Conservation (phyloP, 306 rosid species). For the Oemleria cerasiformis region DNA sequence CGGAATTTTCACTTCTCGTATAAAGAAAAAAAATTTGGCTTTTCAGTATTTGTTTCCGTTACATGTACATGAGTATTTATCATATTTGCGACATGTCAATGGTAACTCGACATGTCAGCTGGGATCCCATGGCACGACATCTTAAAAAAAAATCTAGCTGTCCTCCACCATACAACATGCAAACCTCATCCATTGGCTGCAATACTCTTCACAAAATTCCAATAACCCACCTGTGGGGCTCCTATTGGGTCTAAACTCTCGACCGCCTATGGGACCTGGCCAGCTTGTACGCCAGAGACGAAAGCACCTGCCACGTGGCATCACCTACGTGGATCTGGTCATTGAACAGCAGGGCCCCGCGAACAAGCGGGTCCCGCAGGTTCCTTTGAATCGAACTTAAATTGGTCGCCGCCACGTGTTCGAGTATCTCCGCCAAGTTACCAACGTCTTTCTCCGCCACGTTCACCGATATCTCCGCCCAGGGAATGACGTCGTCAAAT, state of each 20-base stretch:
- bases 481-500: conserved; percentile 49
- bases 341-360: conserved; percentile 60
- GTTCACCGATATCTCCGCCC: conserved; percentile 76
- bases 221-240: conserved; percentile 24
- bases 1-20: not conserved
- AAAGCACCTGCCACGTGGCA: conserved; percentile 86
- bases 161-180: conserved; percentile 25
- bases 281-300: conserved; percentile 41
- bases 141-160: conserved; percentile 41
- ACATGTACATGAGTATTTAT: not conserved
- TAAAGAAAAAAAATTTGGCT: too few relatives aligned
- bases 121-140: conserved; percentile 21
- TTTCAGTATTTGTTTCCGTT: not conserved
- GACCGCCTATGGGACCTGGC: conserved; percentile 47
- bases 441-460: conserved; percentile 82
- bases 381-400: conserved; percentile 57
- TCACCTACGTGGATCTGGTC: conserved; percentile 57
- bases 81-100: conserved; percentile 12
- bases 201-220: not conserved
- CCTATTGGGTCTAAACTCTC: conserved; percentile 43
- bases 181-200: conserved; percentile 4
- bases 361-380: conserved; percentile 55
- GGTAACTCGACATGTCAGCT: conserved; percentile 10
- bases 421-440: conserved; percentile 50
- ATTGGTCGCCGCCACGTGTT: conserved; percentile 79